These are phyloP conservation scores for Amanita pseudoporphyria DNA, from an alignment of 768 basidiomycete species.

Conservation along the genomic window DNA sequence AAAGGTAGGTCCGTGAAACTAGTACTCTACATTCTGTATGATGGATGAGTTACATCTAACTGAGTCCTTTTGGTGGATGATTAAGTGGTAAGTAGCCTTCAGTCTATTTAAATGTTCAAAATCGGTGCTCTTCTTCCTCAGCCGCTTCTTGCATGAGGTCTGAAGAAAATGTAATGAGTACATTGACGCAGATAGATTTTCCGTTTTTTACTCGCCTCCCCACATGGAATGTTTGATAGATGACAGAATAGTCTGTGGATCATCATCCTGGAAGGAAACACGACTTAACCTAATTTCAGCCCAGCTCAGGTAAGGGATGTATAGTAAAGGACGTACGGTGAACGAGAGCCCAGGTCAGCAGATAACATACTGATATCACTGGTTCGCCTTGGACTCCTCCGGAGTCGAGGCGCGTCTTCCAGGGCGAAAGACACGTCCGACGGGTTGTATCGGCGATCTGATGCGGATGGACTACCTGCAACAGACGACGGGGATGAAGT, in stretches of 20 bases:
- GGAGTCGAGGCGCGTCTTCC: constrained; percentile 38
- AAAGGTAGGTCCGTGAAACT: too few species aligned
- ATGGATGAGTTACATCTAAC: too few species aligned
- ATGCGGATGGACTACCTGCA: constrained; percentile 31
- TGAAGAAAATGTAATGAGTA: constrained; percentile 9
- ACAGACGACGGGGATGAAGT: constrained; percentile 12
- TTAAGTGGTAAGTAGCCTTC: not conserved
- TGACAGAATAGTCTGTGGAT: constrained; percentile 39
- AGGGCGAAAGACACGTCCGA: constrained; percentile 38
- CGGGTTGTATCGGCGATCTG: constrained; percentile 23
- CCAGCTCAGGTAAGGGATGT: not conserved
- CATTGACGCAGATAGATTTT: constrained; percentile 2
- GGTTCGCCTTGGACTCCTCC: constrained; percentile 40
- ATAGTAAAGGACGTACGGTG: constrained; percentile 32
- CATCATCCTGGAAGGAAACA: constrained; percentile 30
- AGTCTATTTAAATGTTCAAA: not conserved
- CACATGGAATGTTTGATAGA: constrained; percentile 62
- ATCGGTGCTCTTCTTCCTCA: constrained; percentile 16
- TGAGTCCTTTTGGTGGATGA: not conserved
- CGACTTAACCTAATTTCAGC: constrained; percentile 18
- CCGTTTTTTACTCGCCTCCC: constrained; percentile 42
- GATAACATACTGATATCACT: constrained; percentile 57
- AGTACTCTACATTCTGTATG: too few species aligned
- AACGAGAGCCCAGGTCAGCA: constrained; percentile 36
- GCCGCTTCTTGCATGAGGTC: constrained; percentile 23